Base-by-base conservation (phyloP, 2,329 filamentous ascomycete species). In the Ophiocordyceps camponoti-leonardi region DNA sequence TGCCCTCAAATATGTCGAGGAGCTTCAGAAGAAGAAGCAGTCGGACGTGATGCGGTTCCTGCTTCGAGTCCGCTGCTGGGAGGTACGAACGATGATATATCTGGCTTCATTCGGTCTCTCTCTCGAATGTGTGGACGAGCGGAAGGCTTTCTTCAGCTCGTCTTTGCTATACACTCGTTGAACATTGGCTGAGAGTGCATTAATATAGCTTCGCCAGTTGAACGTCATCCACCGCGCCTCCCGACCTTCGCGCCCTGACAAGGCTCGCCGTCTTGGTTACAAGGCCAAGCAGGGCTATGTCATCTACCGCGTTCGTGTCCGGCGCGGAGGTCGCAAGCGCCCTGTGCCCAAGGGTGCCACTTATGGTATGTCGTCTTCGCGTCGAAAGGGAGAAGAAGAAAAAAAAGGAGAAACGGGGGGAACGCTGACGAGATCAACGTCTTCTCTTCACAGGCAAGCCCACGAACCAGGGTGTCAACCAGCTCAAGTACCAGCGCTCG, bases 21-120 rank as follows among this genome's bases (percentile, higher is more conserved):
- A 98, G 81, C 84, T 98, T 77, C 87, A 95, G 73, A 96, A 98
- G 87, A 95, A 94, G 86, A 98, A 98, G 87, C 92, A 98, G 83
- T 94, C 86, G 71, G 92, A 98, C 81, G 84, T 98, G 67, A 86
- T 96, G 77, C 88, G 88, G 77, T 98, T 98, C 81, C 83, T 98
- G 75, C 86, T 95, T 73, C 90, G 87, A 71, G 87, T 94, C 68
- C 88, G 92, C 76, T 98, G 92, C 88, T 98, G 92, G 92, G 92
- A 98, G 86, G 90, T 90, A 78, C 75, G 79, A n/a, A 78, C 77
- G 61, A 37, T 37, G 75, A 63, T 59, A 58, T 54, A 3, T 30
- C 56, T 58, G 53, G 59, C 57, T 45, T 49, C 52, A 55, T 58
- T 54, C 33, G 56, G 55, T 57, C 53, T 49, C 4, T 26, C n/a